Percentiles rank a stretch among this genome's conserved stretches.
Evolutionary conservation across 2,329 filamentous ascomycete species (phyloP).

Genomic region (Emmonsiellopsis sp.): DNA sequence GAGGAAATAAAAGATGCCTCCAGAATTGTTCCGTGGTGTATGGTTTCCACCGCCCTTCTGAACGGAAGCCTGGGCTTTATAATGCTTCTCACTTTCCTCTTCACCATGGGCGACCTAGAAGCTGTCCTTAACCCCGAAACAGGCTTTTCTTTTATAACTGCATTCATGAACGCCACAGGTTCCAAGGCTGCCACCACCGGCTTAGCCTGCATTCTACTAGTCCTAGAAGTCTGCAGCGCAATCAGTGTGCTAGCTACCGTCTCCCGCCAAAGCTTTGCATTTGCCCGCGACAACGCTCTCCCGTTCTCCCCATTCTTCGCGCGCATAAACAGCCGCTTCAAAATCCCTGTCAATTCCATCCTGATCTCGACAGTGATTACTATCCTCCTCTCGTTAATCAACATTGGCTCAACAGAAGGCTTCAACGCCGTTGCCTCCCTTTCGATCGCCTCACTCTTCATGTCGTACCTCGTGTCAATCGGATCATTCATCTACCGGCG

Average conservation of each 20-base stretch:
- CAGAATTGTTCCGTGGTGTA: conserved; percentile 25
- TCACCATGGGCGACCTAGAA: conserved; percentile 27
- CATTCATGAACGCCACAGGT: conserved; percentile 22
- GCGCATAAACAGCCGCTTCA: conserved; percentile 15
- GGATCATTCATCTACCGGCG: conserved; percentile 23
- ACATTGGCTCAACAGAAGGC: conserved; percentile 30
- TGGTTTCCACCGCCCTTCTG: conserved; percentile 26
- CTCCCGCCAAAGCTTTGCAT: conserved; percentile 26
- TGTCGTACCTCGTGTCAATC: conserved; percentile 31
- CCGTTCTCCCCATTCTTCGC: conserved; percentile 41
- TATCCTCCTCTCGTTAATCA: conserved; percentile 24
- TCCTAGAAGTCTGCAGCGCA: conserved; percentile 21
- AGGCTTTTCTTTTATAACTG: conserved; percentile 27
- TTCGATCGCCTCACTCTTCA: conserved; percentile 26
- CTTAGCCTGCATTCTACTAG: conserved; percentile 19
- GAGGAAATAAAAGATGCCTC: conserved; percentile 33
- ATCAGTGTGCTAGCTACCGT: conserved; percentile 26
- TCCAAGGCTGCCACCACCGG: conserved; percentile 18
- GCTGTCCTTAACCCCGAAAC: conserved; percentile 17
- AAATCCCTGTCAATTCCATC: conserved; percentile 18
- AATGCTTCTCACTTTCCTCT: conserved; percentile 29
- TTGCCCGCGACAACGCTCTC: conserved; percentile 45
- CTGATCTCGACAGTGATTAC: conserved; percentile 19
- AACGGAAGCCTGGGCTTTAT: conserved; percentile 28
- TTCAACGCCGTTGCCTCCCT: conserved; percentile 32